Evolutionary conservation across 140 eudicot genomes (phyloP), one percentile per base, ranked within the genome.

Genomic region (Ambrosia hybrid): DNA sequence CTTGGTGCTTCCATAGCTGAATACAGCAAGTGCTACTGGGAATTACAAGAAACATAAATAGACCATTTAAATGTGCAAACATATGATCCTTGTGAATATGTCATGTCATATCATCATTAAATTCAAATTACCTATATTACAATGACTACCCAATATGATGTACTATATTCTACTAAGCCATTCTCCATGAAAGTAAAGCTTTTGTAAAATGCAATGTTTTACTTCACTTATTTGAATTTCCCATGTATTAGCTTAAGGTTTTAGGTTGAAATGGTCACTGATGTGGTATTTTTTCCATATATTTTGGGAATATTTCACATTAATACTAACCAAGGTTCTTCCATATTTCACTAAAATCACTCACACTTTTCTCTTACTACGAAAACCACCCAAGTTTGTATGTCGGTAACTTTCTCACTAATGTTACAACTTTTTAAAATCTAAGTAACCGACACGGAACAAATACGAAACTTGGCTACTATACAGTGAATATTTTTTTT

Each of bases 61-160:
- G 64, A 3, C 11, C 30, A 16, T 60, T 48, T 41, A 60, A 56
- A 8, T 26, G 49, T 30, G 48, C 57, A 11, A 57, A 39, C 8
- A 46, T 12, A 4, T 10, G 43, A 53, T 12, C 16, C 38, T 39
- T n/a, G 48, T 37, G 53, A 48, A 8, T 48, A 48, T 26, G 4
- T 55, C 34, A 52, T 55, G n/a, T n/a, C n/a, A n/a, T n/a, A 38
- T 3, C 38, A 21, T 37, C 69, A 37, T 51, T 17, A 61, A 63
- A 43, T 68, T 4, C 51, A 74, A 59, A 56, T 51, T 87, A 94
- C 99, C 99, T 94, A 97, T 59, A 91, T 55, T 39, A 81, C 43
- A 67, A 74, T 90, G 66, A 94, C 90, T 83, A 76, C 82, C 99
- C 99, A 94, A 75, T 90, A 94, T 79, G 79, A 83, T 67, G 87